These are phyloP conservation scores for Tulasnella sp. DNA, from an alignment of 768 basidiomycete species.

Conservation along the genomic window DNA sequence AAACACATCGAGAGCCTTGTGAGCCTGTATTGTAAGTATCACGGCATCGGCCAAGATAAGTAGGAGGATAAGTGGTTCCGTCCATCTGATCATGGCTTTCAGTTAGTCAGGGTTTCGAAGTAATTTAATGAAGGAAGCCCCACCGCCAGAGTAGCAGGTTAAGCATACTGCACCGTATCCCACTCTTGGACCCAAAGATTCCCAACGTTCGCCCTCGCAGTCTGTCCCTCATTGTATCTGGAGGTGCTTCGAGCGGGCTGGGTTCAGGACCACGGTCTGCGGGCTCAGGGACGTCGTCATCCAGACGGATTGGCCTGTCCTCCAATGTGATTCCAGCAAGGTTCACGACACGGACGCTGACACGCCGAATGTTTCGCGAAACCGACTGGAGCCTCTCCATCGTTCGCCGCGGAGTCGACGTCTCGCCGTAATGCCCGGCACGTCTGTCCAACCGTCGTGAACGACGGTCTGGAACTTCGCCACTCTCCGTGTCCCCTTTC, in stretches of 20 bases:
- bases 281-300: constrained; percentile 1
- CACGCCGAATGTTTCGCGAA: constrained; percentile 29
- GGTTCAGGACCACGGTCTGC: constrained; percentile 8
- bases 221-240: constrained; percentile 35
- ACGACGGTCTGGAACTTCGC: neutral
- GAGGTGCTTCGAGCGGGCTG: constrained; percentile 23
- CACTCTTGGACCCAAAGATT: constrained; percentile 58
- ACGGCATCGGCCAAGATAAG: constrained; percentile 78
- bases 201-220: constrained; percentile 74
- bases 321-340: constrained; percentile 52
- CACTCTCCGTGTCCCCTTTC: neutral
- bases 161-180: constrained; percentile 52
- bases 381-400: constrained; percentile 17
- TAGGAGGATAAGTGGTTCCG: constrained; percentile 74
- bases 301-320: constrained; percentile 24
- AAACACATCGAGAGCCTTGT: constrained; percentile 39
- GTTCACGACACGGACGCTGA: constrained; percentile 75
- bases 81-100: constrained; percentile 44
- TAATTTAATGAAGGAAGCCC: constrained; percentile 26
- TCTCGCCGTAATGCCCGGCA: constrained; percentile 7
- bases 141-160: constrained; percentile 62
- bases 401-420: neutral
- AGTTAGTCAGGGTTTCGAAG: neutral
- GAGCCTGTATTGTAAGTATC: constrained; percentile 71
- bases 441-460: neutral